These are phyloP conservation scores for Triadica sebifera DNA, from an alignment of 345 rosid genomes.

Conservation along the genomic window DNA sequence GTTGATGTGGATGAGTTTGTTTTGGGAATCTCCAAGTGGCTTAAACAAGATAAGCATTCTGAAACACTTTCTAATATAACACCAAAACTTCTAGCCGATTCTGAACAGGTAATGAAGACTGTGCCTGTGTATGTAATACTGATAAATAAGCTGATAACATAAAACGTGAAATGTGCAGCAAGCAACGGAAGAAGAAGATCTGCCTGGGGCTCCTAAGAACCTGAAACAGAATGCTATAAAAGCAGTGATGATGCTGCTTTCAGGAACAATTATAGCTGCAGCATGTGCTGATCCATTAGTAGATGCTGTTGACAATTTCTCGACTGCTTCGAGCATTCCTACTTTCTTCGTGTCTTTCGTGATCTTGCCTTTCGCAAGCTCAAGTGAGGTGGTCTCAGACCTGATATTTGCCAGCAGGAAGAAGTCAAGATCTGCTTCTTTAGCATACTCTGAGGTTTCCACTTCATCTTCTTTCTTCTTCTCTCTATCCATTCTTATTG, in stretches of 20 bases:
- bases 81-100: not conserved
- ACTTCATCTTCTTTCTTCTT: not conserved
- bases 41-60: slow-evolving; percentile 27
- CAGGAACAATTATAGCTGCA: slow-evolving; percentile 77
- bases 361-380: slow-evolving; percentile 78
- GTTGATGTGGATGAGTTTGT: slow-evolving; percentile 34
- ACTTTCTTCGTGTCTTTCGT: slow-evolving; percentile 88
- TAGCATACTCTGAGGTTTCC: slow-evolving; percentile 84
- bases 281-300: slow-evolving; percentile 90
- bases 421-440: slow-evolving; percentile 65
- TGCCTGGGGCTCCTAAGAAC: slow-evolving; percentile 25
- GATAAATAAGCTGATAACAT: not conserved
- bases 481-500: not conserved
- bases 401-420: slow-evolving; percentile 73
- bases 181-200: slow-evolving; percentile 28
- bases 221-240: slow-evolving; percentile 42
- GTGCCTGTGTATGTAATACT: not conserved
- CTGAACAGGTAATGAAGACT: slow-evolving; percentile 36
- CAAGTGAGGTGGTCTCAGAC: slow-evolving; percentile 87
- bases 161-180: slow-evolving; percentile 37
- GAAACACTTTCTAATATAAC: not conserved
- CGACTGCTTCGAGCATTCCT: slow-evolving; percentile 77
- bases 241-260: slow-evolving; percentile 58
- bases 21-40: slow-evolving; percentile 31
- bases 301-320: slow-evolving; percentile 79